phyloP scores from a whole-genome alignment of 352 stramenopile genomes.

The Phytopythium aichiense region DNA sequence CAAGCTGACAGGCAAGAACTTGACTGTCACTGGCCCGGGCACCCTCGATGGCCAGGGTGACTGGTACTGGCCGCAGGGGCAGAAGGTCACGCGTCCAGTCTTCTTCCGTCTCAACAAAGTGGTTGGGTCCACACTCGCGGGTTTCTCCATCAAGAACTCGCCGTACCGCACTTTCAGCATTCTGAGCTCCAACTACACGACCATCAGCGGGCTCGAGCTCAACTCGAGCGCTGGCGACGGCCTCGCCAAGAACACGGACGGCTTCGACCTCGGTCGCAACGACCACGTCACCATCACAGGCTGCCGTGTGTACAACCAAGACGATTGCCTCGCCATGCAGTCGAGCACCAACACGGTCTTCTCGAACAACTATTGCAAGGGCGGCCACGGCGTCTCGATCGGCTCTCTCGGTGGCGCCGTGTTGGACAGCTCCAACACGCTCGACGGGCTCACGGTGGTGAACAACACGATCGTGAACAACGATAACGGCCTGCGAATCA shows the following conservation, averaged over 20 bases:
- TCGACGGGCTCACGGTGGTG: constrained; percentile 15
- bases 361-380: constrained; percentile 14
- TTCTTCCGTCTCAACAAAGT: constrained; percentile 25
- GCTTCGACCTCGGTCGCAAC: constrained; percentile 22
- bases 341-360: constrained; percentile 18
- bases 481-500: constrained; percentile 34
- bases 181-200: constrained; percentile 12
- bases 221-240: constrained; percentile 18
- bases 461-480: constrained; percentile 30
- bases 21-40: constrained; percentile 28
- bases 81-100: constrained; percentile 20
- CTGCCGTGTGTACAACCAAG: constrained; percentile 22
- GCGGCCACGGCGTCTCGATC: constrained; percentile 25
- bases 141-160: constrained; percentile 22
- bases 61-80: constrained; percentile 34
- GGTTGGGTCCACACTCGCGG: constrained; percentile 9
- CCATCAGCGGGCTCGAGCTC: constrained; percentile 17
- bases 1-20: constrained; percentile 17
- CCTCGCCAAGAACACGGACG: too few relatives aligned
- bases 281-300: constrained; percentile 18
- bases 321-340: too few relatives aligned
- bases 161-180: constrained; percentile 22
- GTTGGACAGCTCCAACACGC: constrained; percentile 14
- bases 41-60: constrained; percentile 29
- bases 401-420: constrained; percentile 21